A percentile compares a stretch with the other conserved stretches of the same genome.
Conservation (phyloP, 2,329 filamentous ascomycete genomes). For the Biscogniauxia marginata region DNA sequence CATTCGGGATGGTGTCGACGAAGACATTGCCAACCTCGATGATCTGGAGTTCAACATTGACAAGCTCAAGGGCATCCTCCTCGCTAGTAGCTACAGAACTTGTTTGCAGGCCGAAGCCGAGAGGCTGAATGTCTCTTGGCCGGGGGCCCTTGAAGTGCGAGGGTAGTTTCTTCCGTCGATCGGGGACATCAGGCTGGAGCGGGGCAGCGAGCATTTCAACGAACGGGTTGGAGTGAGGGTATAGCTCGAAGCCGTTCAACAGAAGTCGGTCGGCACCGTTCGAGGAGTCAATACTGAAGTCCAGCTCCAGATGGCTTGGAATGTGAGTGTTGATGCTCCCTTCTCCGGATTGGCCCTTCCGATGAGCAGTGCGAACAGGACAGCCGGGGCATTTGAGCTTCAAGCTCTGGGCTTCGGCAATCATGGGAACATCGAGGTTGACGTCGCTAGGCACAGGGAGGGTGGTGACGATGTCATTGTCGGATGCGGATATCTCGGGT, state of each 20-base stretch:
- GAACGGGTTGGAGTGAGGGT: constrained; percentile 50
- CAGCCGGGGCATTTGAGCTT: constrained; percentile 33
- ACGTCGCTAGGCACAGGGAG: constrained; percentile 28
- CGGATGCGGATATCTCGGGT: constrained; percentile 26
- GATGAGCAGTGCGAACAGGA: constrained; percentile 17
- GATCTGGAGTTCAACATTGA: constrained; percentile 57
- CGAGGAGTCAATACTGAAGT: constrained; percentile 51
- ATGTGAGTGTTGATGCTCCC: constrained; percentile 21
- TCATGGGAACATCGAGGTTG: constrained; percentile 13
- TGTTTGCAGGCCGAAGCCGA: constrained; percentile 51
- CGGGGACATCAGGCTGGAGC: constrained; percentile 39
- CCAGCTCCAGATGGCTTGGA: constrained; percentile 50
- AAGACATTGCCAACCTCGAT: constrained; percentile 58
- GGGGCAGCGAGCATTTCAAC: constrained; percentile 43
- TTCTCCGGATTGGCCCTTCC: constrained; percentile 8
- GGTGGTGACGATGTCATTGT: constrained; percentile 26
- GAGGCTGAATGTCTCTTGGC: constrained; percentile 31
- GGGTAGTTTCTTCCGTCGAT: constrained; percentile 24
- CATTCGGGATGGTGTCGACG: constrained; percentile 51
- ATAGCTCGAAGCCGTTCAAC: constrained; percentile 61
- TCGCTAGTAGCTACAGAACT: constrained; percentile 46
- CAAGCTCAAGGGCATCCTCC: constrained; percentile 50
- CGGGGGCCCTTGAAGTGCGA: constrained; percentile 33
- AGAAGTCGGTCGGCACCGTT: constrained; percentile 46
- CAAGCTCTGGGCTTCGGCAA: constrained; percentile 24